Conservation (phyloP, 2,329 filamentous ascomycete species). For the Scedosporium boydii region DNA sequence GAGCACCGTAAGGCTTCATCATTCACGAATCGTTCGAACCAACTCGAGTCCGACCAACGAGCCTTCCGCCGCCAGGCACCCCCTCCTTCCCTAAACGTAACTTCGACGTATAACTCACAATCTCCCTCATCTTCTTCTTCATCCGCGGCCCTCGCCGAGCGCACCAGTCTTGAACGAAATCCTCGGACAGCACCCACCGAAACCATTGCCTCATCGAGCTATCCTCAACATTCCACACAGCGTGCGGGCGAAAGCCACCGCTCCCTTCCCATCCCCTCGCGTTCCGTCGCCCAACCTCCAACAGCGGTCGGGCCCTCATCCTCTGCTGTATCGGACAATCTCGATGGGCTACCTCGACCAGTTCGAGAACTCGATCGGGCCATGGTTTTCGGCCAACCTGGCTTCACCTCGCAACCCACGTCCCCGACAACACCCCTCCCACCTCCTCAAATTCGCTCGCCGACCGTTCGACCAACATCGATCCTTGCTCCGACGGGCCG, state of each 20-base stretch:
- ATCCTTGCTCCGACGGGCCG: constrained; percentile 43
- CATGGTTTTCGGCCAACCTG: constrained; percentile 60
- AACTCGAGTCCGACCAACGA: constrained; percentile 49
- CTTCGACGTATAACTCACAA: constrained; percentile 29
- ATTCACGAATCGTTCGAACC: constrained; percentile 42
- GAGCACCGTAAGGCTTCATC: constrained; percentile 39
- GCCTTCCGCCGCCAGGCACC: constrained; percentile 67
- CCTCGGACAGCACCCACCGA: neutral
- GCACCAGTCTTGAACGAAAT: constrained; percentile 1
- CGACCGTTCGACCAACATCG: constrained; percentile 43
- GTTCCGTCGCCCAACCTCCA: constrained; percentile 54
- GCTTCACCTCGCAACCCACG: constrained; percentile 77
- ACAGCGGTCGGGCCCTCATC: constrained; percentile 48
- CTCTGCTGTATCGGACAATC: neutral
- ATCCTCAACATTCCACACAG: constrained; percentile 42
- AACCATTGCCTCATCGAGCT: constrained; percentile 8
- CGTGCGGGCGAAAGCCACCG: constrained; percentile 41
- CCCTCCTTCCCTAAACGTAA: constrained; percentile 58
- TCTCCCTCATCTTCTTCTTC: constrained; percentile 8
- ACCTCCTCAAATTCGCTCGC: constrained; percentile 50
- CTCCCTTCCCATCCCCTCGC: constrained; percentile 37
- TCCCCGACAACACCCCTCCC: constrained; percentile 80
- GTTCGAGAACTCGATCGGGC: constrained; percentile 53
- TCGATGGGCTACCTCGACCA: neutral
- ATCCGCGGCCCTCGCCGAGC: constrained; percentile 20